Percentiles rank a stretch among this genome's conserved stretches.
These are phyloP conservation scores for Talaromyces sp. DNA, from an alignment of 2,329 filamentous ascomycete genomes.

Conservation along the genomic window DNA sequence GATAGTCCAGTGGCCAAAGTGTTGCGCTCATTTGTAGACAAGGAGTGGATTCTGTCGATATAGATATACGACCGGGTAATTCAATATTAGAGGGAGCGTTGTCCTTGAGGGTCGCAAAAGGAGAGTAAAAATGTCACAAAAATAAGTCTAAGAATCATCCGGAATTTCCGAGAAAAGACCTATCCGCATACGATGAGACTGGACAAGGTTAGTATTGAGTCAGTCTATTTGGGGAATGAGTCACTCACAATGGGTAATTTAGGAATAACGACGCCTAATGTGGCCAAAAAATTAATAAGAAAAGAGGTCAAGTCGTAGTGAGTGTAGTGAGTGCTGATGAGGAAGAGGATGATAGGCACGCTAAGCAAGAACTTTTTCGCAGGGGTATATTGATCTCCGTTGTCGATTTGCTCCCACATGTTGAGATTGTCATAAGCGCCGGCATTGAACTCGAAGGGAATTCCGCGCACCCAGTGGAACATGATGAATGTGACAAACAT, in stretches of 20 bases:
- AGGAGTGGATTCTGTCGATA: conserved; percentile 5
- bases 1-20: neutral
- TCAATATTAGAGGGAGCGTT: conserved; percentile 4
- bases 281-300: conserved; percentile 91
- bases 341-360: conserved; percentile 88
- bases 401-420: conserved; percentile 99
- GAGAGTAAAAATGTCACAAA: conserved; percentile 11
- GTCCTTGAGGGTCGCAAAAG: conserved; percentile 11
- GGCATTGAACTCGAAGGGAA: conserved; percentile 97
- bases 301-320: conserved; percentile 98
- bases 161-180: conserved; percentile 66
- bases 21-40: neutral
- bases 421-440: conserved; percentile 99
- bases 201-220: conserved; percentile 27
- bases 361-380: conserved; percentile 97
- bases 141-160: conserved; percentile 48
- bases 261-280: conserved; percentile 87
- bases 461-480: conserved; percentile 98
- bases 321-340: conserved; percentile 97
- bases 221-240: neutral
- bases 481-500: conserved; percentile 99
- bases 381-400: conserved; percentile 96
- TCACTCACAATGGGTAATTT: conserved; percentile 86
- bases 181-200: conserved; percentile 75
- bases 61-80: conserved; percentile 5